Evolutionary conservation across 805 yeast genomes (phyloP).

Genomic region (Cyberlindnera galapagoensis): DNA sequence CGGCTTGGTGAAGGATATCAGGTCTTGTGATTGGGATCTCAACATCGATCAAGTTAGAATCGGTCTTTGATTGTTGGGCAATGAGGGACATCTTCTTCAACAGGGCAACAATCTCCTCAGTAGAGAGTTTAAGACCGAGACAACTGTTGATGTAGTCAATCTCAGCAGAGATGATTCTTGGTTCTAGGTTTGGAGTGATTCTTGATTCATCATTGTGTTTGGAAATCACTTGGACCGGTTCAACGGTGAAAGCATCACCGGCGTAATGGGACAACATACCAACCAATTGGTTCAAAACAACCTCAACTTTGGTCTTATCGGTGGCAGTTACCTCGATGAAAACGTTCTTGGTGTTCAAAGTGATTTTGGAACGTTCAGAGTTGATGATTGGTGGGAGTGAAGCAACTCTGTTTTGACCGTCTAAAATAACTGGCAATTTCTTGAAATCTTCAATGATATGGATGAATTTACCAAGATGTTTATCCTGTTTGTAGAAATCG

Average conservation of each 20-base stretch:
- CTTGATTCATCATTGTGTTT: constrained; percentile 75
- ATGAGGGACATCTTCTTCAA: constrained; percentile 75
- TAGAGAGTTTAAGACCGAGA: constrained; percentile 72
- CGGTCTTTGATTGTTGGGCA: constrained; percentile 46
- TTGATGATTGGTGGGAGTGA: constrained; percentile 97
- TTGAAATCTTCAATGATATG: constrained; percentile 86
- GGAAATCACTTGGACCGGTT: constrained; percentile 82
- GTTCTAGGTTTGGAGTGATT: constrained; percentile 63
- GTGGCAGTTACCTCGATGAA: constrained; percentile 94
- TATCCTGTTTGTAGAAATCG: constrained; percentile 88
- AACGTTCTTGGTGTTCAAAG: constrained; percentile 77
- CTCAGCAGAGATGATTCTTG: constrained; percentile 69
- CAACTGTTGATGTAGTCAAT: constrained; percentile 84
- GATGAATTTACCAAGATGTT: constrained; percentile 81
- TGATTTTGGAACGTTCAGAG: constrained; percentile 83
- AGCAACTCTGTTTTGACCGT: constrained; percentile 67
- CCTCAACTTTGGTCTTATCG: constrained; percentile 88
- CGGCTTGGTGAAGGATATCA: constrained; percentile 94
- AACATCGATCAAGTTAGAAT: constrained; percentile 35
- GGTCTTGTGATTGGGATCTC: constrained; percentile 92
- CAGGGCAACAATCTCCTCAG: constrained; percentile 60
- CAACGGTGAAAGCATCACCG: constrained; percentile 73
- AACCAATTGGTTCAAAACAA: constrained; percentile 86
- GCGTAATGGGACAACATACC: constrained; percentile 95
- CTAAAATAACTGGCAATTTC: constrained; percentile 85